Evolutionary conservation across 352 stramenopile species (phyloP), one percentile per base, ranked within the genome.

Genomic region (Phytopythium litorale): DNA sequence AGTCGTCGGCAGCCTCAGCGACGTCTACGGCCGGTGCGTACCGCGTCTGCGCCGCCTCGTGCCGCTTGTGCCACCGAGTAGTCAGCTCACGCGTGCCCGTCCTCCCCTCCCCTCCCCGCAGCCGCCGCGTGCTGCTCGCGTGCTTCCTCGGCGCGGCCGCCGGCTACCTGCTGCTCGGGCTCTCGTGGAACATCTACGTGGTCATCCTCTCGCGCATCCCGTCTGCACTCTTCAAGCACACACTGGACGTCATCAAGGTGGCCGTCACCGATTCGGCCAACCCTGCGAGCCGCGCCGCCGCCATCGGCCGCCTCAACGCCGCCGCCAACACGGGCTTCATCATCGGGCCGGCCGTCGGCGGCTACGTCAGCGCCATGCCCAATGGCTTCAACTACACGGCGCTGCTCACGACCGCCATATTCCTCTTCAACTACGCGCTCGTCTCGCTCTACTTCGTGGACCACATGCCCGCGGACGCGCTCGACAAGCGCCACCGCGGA

Each of bases 341-440:
- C 58, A 64, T 93, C 51, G 84, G 84, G 0, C 84, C 84, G 2
- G 65, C 87, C 30, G 43, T 93, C 60, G 84, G 84, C 25, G 84
- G 84, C 48, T 91, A 86, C 63, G 72, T 93, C 25, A 84, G 84
- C 52, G 64, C 72, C 11, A 67, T 89, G 30, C 81, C 81, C 8
- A 77, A 89, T 45, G 84, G 84, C 32, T 93, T 93, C 68, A 88
- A 91, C 77, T 88, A 89, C 71, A 91, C 84, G 53, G 74, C 84
- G 37, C 68, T 93, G 64, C 70, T 93, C 56, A 91, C 84, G 16
- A 76, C 83, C 30, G 65, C 63, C 30, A 68, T 93, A 38, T 90
- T 93, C 28, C 70, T 64, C 4, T 45, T 91, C 66, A 93, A 93
- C 62, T 91, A 89, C 62, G 70, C 56, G 40, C 74, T 93, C 53